A percentile compares a stretch with the other conserved stretches of the same genome.
These are phyloP conservation scores for Nadsonia commutata DNA, from an alignment of 1,139 yeast species.

Conservation along the genomic window DNA sequence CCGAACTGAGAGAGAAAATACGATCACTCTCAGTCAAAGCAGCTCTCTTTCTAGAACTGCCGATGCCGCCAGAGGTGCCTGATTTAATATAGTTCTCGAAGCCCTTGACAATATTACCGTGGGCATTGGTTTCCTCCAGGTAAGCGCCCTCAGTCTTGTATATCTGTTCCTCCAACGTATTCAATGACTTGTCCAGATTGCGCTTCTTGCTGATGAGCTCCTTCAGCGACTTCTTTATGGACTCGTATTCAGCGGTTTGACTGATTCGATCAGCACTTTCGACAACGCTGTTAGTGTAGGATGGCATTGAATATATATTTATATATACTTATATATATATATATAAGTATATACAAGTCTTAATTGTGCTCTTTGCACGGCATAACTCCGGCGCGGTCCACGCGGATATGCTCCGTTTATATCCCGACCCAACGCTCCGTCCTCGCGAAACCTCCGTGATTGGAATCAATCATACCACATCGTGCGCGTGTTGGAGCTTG, in stretches of 20 bases:
- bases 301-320: neutral
- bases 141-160: conserved; percentile 70
- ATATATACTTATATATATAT: too few species aligned
- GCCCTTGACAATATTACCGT: conserved; percentile 79
- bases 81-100: conserved; percentile 64
- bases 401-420: too few species aligned
- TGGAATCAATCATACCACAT: too few species aligned
- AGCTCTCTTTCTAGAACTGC: conserved; percentile 35
- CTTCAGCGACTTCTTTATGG: conserved; percentile 51
- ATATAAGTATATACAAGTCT: neutral
- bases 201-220: conserved; percentile 51
- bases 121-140: conserved; percentile 45
- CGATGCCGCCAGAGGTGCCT: conserved; percentile 21
- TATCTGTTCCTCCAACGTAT: conserved; percentile 58
- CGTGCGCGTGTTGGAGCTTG: too few species aligned
- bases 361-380: neutral
- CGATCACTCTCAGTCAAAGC: conserved; percentile 69
- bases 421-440: too few species aligned
- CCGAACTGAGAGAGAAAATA: conserved; percentile 68
- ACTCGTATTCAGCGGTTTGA: conserved; percentile 34
- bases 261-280: neutral
- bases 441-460: too few species aligned
- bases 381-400: too few species aligned
- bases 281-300: neutral
- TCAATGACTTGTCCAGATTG: conserved; percentile 45